A percentile compares a stretch with the other conserved stretches of the same genome.
phyloP scores from a whole-genome alignment of 768 basidiomycete genomes.

The Agaricus blazei region DNA sequence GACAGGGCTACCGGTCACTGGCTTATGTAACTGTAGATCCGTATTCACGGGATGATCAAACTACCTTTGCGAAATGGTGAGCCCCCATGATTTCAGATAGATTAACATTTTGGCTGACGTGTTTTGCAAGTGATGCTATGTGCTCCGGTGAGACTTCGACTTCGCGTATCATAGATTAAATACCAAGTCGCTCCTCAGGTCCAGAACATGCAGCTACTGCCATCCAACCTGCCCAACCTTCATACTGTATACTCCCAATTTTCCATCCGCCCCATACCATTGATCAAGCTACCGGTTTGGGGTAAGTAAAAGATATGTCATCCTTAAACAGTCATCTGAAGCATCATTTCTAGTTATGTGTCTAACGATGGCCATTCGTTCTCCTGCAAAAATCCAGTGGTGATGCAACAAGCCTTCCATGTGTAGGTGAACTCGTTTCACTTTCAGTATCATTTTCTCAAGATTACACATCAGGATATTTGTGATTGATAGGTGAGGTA shows the following conservation, averaged over 20 bases:
- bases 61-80: slow-evolving; percentile 50
- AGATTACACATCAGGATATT: slow-evolving; percentile 22
- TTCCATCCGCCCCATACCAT: slow-evolving; percentile 35
- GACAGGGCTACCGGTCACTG: not conserved
- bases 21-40: slow-evolving; percentile 38
- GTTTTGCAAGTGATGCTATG: slow-evolving; percentile 38
- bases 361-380: slow-evolving; percentile 56
- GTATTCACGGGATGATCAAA: slow-evolving; percentile 53
- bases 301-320: not conserved
- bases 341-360: slow-evolving; percentile 30
- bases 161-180: not conserved
- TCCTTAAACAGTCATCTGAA: not conserved
- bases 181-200: slow-evolving; percentile 24
- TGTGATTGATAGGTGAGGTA: slow-evolving; percentile 43
- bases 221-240: slow-evolving; percentile 37
- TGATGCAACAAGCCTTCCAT: slow-evolving; percentile 52
- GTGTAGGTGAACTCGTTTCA: slow-evolving; percentile 36
- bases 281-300: slow-evolving; percentile 12
- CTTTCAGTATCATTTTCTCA: not conserved
- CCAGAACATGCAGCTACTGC: slow-evolving; percentile 41
- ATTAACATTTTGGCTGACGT: not conserved
- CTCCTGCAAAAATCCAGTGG: slow-evolving; percentile 46
- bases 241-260: slow-evolving; percentile 48
- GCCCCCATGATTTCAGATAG: slow-evolving; percentile 9
- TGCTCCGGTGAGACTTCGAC: slow-evolving; percentile 34